Evolutionary conservation across 441 rosid genomes (phyloP), one percentile per base, ranked within the genome.

Genomic region (Kokia cookei): DNA sequence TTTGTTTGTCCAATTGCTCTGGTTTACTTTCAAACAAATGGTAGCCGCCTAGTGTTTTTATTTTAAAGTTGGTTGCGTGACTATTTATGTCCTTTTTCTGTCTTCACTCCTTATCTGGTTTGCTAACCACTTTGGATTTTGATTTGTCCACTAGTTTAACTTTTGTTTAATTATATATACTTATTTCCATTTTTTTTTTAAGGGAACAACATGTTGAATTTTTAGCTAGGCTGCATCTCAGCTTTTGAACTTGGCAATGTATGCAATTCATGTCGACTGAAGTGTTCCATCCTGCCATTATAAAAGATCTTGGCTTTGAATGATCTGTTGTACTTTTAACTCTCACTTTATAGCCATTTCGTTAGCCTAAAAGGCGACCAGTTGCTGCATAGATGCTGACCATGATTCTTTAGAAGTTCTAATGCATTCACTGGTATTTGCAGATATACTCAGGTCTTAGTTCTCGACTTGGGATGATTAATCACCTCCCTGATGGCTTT

Each of bases 391-490:
- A 57, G 22, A 42, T 42, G 13, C 27, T 22, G 54, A 6, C 42
- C 47, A 24, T 71, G 35, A 42, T 71, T 40, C 24, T 71, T 40
- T 40, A 22, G 65, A 50, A 42, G 35, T 55, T 82, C 71, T 82
- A 62, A 76, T 70, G 35, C 7, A 68, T 68, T 72, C 59, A 27
- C 59, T 76, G 80, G 67, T 75, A 17, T 66, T 43, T 83, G 82
- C 89, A 95, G 99, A 86, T 90, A 77, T 84, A 89, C 78, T 59
- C 82, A 24, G 94, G 96, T 81, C 97, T 95, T 78, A 92, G 79
- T 77, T 89, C 97, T 85, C 90, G 81, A 67, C 79, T 93, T 76
- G 98, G 99, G 75, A 74, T 82, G 73, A 78, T 73, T 74, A 90
- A 87, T 75, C 83, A 83, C 62, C 78, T 81, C 69, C 82, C 79